Evolutionary conservation across 108 stramenopile genomes (phyloP), one percentile per base, ranked within the genome.

Genomic region (Asterionellopsis glacialis): DNA sequence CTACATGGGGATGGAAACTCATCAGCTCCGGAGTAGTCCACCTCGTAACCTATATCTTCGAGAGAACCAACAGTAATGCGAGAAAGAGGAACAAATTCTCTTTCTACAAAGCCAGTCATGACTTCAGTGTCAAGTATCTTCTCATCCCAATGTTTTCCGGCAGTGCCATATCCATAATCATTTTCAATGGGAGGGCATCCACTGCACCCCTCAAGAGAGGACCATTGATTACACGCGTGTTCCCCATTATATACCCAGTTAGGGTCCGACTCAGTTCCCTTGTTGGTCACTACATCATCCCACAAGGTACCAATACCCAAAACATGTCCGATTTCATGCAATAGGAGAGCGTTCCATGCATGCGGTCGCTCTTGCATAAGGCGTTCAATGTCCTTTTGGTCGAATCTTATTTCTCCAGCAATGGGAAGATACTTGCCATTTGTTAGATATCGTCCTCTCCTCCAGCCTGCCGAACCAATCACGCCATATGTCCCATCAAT

Each of bases 241-340:
- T 22, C 7, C 41, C n/a, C 25, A 26, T 19, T 38, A 33, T 51
- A 16, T 15, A 73, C 63, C 40, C 41, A 24, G 26, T 66, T 60
- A 0, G 11, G 0, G 9, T 23, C 49, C n/a, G n/a, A n/a, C n/a
- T n/a, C n/a, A 33, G 33, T 33, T 33, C 33, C 33, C 2, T 5
- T 7, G 5, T 33, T 33, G 33, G 2, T 33, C 33, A 7, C 33
- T 7, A 33, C 33, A 33, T 33, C 33, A 33, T 33, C 33, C 77
- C 68, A 78, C 19, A 70, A 28, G 51, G 58, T 57, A 12, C 77
- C 77, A 19, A 78, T 41, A 4, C 77, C 77, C 40, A 74, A 44
- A 0, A 78, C 77, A 42, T 78, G 77, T 15, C 68, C 77, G 63
- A 59, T 42, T 49, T 13, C 61, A 68, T 63, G 41, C 40, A 55